Evolutionary conservation across 2,329 filamentous ascomycete genomes (phyloP), one percentile per base, ranked within the genome.

Genomic region (Sporothrix schenckii): DNA sequence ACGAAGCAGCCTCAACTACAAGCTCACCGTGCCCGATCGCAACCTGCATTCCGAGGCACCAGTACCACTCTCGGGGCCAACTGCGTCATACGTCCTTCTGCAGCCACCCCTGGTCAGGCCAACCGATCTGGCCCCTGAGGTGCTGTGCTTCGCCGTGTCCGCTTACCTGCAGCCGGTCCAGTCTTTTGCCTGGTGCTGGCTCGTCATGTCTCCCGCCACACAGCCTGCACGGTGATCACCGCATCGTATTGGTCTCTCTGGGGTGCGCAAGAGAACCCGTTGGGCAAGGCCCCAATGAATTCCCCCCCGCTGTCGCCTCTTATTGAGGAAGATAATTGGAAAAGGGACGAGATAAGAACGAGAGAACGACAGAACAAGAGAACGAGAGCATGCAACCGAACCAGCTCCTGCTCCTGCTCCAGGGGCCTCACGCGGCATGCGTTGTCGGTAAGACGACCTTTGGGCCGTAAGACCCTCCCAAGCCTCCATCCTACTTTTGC

Each of bases 371-470:
- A 27, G 50, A 53, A 27, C 39, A 6, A 16, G 56, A 5, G 39
- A 21, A 30, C 19, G 30, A 19, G 30, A 39, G 16, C 30, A 60
- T 21, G 56, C 16, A 41, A 34, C 11, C 30, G 19, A 39, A 19
- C 30, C 30, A 60, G 56, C 56, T 61, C 34, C n/a, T 44, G 30
- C 10, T 21, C 30, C 30, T 60, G 10, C 19, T 21, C 41, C 41
- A 27, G 21, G 60, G 41, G 6, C 24, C 60, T 30, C 41, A 14
- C 30, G 60, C 21, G 13, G 44, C 41, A 49, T 65, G 60, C 60
- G 60, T 34, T 47, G 60, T 65, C 60, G 44, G 60, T 65, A 49
- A 65, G 60, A 65, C 60, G 60, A 65, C 60, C 60, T 65, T 30
- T 49, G 60, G 21, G 13, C 60, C 24, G 60, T 65, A 44, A 50